A percentile compares a stretch with the other conserved stretches of the same genome.
These are phyloP conservation scores for Petunia secreta DNA, from an alignment of 257 asterid genomes.

Conservation along the genomic window DNA sequence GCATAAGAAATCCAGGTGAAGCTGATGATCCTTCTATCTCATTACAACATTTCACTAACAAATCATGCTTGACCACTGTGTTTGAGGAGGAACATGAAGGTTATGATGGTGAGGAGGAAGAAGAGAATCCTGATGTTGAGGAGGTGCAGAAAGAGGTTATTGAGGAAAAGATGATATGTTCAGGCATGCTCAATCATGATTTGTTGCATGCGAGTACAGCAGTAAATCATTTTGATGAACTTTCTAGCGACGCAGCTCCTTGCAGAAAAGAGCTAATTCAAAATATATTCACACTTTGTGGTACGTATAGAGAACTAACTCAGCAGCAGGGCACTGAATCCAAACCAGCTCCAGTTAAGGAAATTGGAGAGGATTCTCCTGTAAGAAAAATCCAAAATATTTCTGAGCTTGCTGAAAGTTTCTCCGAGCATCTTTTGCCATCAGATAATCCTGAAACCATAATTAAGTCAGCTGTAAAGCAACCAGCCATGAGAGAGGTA, in stretches of 20 bases:
- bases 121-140: slow-evolving; percentile 47
- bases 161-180: slow-evolving; percentile 61
- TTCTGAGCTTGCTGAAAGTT: neutral
- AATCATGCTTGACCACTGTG: slow-evolving; percentile 67
- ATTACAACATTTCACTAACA: slow-evolving; percentile 41
- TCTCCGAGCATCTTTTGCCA: slow-evolving; percentile 26
- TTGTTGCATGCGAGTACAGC: neutral
- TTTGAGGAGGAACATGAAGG: slow-evolving; percentile 81
- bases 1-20: slow-evolving; percentile 36
- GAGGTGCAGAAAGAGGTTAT: slow-evolving; percentile 85
- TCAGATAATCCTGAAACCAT: slow-evolving; percentile 22
- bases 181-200: neutral
- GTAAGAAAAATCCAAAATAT: slow-evolving; percentile 12
- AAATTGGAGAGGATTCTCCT: slow-evolving; percentile 32
- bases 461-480: slow-evolving; percentile 31
- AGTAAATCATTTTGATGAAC: slow-evolving; percentile 29
- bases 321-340: slow-evolving; percentile 30
- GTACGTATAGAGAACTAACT: slow-evolving; percentile 56
- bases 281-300: slow-evolving; percentile 73
- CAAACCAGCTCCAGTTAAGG: slow-evolving; percentile 24
- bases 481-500: slow-evolving; percentile 28
- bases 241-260: slow-evolving; percentile 34
- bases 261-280: slow-evolving; percentile 62
- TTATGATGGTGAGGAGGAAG: slow-evolving; percentile 57
- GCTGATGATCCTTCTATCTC: slow-evolving; percentile 38